phyloP scores from a whole-genome alignment of 345 rosid genomes.

The Salix exigua region DNA sequence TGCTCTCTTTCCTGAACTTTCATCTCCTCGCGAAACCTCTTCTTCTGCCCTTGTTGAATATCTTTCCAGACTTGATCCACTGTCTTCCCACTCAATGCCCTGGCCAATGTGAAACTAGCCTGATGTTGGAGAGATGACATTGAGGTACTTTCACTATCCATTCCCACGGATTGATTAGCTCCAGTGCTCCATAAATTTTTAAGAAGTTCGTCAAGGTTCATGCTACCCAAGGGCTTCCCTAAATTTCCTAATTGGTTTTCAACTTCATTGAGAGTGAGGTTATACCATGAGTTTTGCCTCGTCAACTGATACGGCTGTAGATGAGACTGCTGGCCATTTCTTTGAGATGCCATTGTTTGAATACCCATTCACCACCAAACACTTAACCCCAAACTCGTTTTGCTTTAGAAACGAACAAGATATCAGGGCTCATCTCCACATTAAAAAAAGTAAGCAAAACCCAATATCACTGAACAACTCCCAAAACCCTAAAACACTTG shows the following conservation, averaged over 20 bases:
- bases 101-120: slow-evolving; percentile 41
- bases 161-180: slow-evolving; percentile 26
- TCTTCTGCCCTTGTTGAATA: slow-evolving; percentile 47
- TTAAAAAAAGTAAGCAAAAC: neutral
- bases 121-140: slow-evolving; percentile 40
- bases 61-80: slow-evolving; percentile 65
- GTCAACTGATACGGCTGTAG: slow-evolving; percentile 29
- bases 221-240: slow-evolving; percentile 50
- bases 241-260: slow-evolving; percentile 37
- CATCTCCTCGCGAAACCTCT: slow-evolving; percentile 34
- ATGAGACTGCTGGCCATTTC: slow-evolving; percentile 40
- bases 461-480: neutral
- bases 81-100: slow-evolving; percentile 53
- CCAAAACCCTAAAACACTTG: neutral
- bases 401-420: no score
- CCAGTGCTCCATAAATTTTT: slow-evolving; percentile 43
- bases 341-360: slow-evolving; percentile 55
- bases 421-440: neutral
- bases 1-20: slow-evolving; percentile 26
- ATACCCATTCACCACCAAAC: slow-evolving; percentile 45
- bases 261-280: slow-evolving; percentile 45
- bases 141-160: slow-evolving; percentile 16
- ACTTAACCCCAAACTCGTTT: neutral
- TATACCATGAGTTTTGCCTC: slow-evolving; percentile 47
- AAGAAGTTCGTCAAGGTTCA: slow-evolving; percentile 63